Evolutionary conservation across 2,329 filamentous ascomycete genomes (phyloP).

Genomic region (Colletotrichum sp.): DNA sequence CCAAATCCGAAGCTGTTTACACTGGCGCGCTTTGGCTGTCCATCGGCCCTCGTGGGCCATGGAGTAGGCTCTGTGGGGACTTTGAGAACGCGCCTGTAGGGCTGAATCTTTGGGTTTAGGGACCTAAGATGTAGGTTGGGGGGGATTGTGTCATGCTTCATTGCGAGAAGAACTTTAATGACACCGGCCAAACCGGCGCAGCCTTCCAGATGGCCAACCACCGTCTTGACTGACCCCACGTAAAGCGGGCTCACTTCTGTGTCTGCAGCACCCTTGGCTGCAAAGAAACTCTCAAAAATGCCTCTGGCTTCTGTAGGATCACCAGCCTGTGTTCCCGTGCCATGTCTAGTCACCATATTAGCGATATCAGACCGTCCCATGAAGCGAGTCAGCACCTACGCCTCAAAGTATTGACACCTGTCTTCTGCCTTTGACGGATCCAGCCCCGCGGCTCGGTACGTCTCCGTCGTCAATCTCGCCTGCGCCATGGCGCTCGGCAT

Average conservation of each 20-base stretch:
- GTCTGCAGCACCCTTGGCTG: neutral
- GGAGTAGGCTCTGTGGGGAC: constrained; percentile 25
- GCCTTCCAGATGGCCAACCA: constrained; percentile 30
- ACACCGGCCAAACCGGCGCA: constrained; percentile 17
- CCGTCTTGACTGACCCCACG: constrained; percentile 29
- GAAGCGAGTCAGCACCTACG: constrained; percentile 37
- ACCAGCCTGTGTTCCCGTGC: constrained; percentile 51
- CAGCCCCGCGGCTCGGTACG: constrained; percentile 28
- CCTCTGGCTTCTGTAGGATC: constrained; percentile 51
- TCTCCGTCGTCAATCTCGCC: constrained; percentile 30
- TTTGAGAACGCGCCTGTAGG: constrained; percentile 17
- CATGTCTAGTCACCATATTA: constrained; percentile 26
- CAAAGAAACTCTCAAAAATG: constrained; percentile 27
- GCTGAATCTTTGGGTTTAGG: constrained; percentile 19
- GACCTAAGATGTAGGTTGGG: constrained; percentile 6
- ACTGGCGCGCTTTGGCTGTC: constrained; percentile 37
- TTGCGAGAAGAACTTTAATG: neutral
- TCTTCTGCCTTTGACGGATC: constrained; percentile 31
- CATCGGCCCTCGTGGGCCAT: constrained; percentile 25
- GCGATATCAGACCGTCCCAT: constrained; percentile 1
- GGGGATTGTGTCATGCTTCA: neutral
- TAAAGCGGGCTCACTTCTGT: constrained; percentile 21
- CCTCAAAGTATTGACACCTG: constrained; percentile 38
- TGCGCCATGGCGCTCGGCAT: constrained; percentile 37
- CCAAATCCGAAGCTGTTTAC: constrained; percentile 35